Evolutionary conservation across 2,329 filamentous ascomycete species (phyloP).

Genomic region (Colletotrichum spaethianum): DNA sequence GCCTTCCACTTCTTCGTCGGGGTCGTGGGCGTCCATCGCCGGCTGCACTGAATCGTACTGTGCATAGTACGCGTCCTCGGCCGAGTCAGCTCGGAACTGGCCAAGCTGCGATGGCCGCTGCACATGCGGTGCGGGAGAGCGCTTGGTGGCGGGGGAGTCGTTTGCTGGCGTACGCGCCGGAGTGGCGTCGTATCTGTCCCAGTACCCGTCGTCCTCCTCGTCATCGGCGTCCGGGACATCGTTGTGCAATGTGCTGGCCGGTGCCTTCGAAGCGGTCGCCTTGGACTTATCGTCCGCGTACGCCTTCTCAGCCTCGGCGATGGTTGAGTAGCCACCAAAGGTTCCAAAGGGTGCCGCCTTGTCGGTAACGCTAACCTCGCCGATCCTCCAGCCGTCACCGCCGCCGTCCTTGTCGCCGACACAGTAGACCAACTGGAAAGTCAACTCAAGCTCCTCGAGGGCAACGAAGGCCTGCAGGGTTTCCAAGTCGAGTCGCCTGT

Average conservation of each 20-base stretch:
- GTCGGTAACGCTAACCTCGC: slow-evolving; percentile 76
- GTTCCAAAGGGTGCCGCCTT: slow-evolving; percentile 68
- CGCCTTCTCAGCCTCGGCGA: slow-evolving; percentile 73
- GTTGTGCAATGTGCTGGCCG: slow-evolving; percentile 38
- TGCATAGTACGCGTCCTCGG: slow-evolving; percentile 81
- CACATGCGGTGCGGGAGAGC: slow-evolving; percentile 71
- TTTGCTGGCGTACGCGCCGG: slow-evolving; percentile 67
- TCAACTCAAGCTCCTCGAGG: slow-evolving; percentile 72
- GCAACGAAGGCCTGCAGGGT: slow-evolving; percentile 79
- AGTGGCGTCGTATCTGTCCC: slow-evolving; percentile 83
- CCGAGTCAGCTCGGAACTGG: slow-evolving; percentile 51
- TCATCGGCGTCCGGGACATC: slow-evolving; percentile 56
- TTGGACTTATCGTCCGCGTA: slow-evolving; percentile 56
- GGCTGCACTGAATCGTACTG: slow-evolving; percentile 85
- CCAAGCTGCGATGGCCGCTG: slow-evolving; percentile 44
- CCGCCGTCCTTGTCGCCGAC: slow-evolving; percentile 73
- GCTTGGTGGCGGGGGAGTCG: slow-evolving; percentile 66
- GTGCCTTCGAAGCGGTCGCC: slow-evolving; percentile 19
- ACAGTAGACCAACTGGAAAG: slow-evolving; percentile 79
- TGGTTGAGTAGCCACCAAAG: slow-evolving; percentile 65
- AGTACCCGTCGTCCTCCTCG: slow-evolving; percentile 83
- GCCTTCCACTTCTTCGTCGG: slow-evolving; percentile 73
- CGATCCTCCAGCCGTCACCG: slow-evolving; percentile 78
- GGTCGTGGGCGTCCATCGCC: slow-evolving; percentile 84
- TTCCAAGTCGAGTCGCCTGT: slow-evolving; percentile 80